Percentiles rank a stretch among this genome's conserved stretches.
Conservation (phyloP, 139 green algal genomes). For the Volvox reticuliferus region DNA sequence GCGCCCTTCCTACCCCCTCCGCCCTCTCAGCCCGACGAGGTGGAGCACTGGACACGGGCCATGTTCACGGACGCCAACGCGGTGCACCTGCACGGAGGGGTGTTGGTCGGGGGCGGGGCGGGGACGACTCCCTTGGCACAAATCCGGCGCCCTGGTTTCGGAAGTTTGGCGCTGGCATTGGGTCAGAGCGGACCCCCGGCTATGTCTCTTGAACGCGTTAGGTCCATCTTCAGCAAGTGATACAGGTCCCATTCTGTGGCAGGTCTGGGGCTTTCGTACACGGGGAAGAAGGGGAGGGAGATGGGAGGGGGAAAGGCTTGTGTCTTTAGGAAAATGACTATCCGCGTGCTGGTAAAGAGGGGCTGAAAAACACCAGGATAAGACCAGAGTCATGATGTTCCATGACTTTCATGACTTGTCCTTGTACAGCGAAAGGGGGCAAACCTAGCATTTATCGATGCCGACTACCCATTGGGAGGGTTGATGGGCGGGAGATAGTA, state of each 20-base stretch:
- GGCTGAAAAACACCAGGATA: no score
- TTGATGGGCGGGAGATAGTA: no score
- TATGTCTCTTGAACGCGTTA: conserved; percentile 28
- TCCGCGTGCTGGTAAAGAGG: no score
- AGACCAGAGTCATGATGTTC: no score
- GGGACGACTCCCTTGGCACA: no score
- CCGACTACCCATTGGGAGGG: no score
- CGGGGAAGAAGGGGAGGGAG: background rate
- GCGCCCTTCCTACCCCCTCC: conserved; percentile 60
- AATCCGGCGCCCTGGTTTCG: background rate
- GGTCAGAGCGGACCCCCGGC: background rate
- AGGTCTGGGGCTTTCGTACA: background rate
- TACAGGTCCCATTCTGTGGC: no score
- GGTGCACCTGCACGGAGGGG: background rate
- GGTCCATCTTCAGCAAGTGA: conserved; percentile 39
- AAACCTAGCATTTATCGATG: no score
- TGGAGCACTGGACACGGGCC: conserved; percentile 74
- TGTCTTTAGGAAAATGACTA: no score
- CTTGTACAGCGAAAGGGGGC: no score
- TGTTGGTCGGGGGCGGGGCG: background rate
- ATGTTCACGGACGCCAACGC: conserved; percentile 56
- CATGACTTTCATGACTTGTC: no score
- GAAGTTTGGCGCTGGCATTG: background rate
- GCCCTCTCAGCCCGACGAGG: conserved; percentile 68
- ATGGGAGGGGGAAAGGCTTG: background rate